Percentiles rank a stretch among this genome's conserved stretches.
Evolutionary conservation across 2,329 filamentous ascomycete genomes (phyloP).

Genomic region (Mariannaea elegans): DNA sequence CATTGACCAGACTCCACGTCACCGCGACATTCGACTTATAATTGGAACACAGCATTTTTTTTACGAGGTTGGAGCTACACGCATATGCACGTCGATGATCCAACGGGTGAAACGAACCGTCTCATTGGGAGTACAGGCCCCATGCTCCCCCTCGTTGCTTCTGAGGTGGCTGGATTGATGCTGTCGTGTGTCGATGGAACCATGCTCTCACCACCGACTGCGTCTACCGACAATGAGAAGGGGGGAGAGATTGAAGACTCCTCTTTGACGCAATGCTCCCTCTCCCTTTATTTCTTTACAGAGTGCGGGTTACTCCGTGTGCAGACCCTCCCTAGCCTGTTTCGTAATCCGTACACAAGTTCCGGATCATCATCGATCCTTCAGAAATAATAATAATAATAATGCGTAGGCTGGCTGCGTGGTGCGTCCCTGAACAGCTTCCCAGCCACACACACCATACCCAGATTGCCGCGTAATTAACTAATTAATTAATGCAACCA

Average conservation of each 20-base stretch:
- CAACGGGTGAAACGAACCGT: neutral
- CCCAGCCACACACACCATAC: neutral
- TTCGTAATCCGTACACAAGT: no score
- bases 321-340: no score
- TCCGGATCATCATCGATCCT: no score
- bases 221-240: no score
- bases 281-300: no score
- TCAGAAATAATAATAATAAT: no score
- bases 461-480: no score
- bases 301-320: no score
- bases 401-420: neutral
- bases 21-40: conserved; percentile 7
- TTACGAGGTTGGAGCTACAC: conserved; percentile 24
- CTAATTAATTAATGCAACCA: no score
- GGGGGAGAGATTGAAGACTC: no score
- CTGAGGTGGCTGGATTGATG: conserved; percentile 15
- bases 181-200: neutral
- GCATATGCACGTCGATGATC: conserved; percentile 8
- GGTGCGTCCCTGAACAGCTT: neutral
- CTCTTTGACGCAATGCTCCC: no score
- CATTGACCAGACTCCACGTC: conserved; percentile 8
- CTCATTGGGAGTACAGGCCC: neutral
- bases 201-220: neutral
- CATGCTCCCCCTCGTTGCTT: neutral
- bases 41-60: conserved; percentile 12